Base-by-base conservation (phyloP, 2,329 filamentous ascomycete species). In the Nemania sp. region DNA sequence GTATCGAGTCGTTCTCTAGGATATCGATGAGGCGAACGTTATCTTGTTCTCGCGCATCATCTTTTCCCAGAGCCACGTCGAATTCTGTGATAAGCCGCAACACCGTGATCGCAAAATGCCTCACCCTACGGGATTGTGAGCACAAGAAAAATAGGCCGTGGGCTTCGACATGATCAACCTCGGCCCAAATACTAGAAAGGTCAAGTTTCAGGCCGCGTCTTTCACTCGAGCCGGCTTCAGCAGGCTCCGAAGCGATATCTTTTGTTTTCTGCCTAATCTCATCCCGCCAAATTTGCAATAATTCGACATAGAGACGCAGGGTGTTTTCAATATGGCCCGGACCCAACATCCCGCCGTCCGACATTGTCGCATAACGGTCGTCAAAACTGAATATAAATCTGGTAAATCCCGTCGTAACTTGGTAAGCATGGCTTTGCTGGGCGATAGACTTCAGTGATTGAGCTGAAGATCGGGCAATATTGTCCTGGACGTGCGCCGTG, bases 321-420 rank as follows among this genome's bases (percentile, higher is more conserved):
- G 94, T 99, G 62, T 87, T 96, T 70, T 99, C 94, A 52, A 99
- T 97, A 66, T 99, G 94, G 4, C 88, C 90, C 28, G 90, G 86
- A 0, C 93, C 94, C 20, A 99, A 84, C 86, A 99, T 94, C 2
- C 94, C 94, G 26, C 95, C 94, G 66, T 99, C 94, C 8, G 92
- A 96, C 86, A 97, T 97, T 26, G 94, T 97, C 1, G 93, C 91
- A 70, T 99, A 99, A 20, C 92, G 86, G 62, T 96, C 92, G 70
- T 99, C 95, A 69, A 97, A 99, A 63, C 94, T 96, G 76, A 99
- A 99, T 48, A 99, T 99, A 72, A 97, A 99, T 22, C 92, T 82
- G 31, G 94, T 90, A 72, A 99, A 99, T 0, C 94, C 93, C 72
- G 95, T 96, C 0, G 92, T 96, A 3, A 99, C 94, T 70, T 94